Percentiles rank a stretch among this genome's conserved stretches.
phyloP scores from a whole-genome alignment of 306 rosid genomes.

The Trifolium repens region DNA sequence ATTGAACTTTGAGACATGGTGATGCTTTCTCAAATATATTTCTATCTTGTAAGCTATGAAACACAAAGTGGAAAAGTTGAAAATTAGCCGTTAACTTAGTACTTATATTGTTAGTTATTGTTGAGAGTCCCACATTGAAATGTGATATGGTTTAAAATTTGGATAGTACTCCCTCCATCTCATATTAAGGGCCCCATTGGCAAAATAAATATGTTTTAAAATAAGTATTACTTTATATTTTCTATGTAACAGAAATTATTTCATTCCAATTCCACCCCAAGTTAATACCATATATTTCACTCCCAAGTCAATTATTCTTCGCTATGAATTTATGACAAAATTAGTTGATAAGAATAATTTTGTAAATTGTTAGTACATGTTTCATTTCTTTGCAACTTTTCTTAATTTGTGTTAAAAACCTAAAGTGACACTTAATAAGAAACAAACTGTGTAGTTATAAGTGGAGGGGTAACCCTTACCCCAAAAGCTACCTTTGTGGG shows the following conservation, averaged over 20 bases:
- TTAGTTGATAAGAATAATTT: not conserved
- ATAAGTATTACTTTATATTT: no score
- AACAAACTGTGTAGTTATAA: not conserved
- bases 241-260: no score
- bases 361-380: not conserved
- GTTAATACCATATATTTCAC: not conserved
- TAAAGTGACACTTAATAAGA: not conserved
- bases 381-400: not conserved
- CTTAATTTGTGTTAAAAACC: not conserved
- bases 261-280: not conserved
- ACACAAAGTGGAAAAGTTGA: not conserved
- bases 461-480: not conserved
- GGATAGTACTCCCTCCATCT: not conserved
- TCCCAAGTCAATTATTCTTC: not conserved
- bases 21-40: conserved; percentile 9
- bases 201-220: not conserved
- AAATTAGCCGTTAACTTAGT: not conserved
- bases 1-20: conserved; percentile 5
- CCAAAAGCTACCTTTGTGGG: not conserved
- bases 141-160: not conserved
- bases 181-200: not conserved
- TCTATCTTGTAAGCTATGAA: not conserved
- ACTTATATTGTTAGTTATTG: not conserved
- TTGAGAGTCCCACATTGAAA: not conserved
- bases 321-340: not conserved